Evolutionary conservation across 345 rosid species (phyloP), one percentile per base, ranked within the genome.

Genomic region (Euphorbia lathyris): DNA sequence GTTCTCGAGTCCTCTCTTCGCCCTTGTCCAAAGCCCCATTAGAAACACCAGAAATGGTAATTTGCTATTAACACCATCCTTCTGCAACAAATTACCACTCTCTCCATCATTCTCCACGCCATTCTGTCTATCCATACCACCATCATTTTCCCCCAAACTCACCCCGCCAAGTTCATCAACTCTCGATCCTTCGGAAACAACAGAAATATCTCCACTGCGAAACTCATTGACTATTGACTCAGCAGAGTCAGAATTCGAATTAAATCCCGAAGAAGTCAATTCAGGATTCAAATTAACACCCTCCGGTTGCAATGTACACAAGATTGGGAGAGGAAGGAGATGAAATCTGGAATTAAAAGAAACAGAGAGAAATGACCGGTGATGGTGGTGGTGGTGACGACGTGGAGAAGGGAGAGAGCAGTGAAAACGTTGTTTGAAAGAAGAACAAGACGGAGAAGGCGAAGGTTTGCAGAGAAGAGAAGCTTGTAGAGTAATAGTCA

Each of bases 401-500:
- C 42, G 63, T 2, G 23, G 42, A 16, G 42, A 29, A 19, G 42
- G 16, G 2, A 59, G 72, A 47, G 73, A 58, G 32, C 20, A 10
- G 10, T 5, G 48, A 50, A 23, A 26, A 27, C 45, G 70, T 16
- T 38, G 68, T 56, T 56, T 53, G 1, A 63, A 52, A 65, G 74
- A 56, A 22, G 74, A 56, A 52, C 59, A 58, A 59, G 64, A 53
- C 13, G 72, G 77, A 25, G 83, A 84, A 56, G 86, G 62, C 0
- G 72, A 57, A 38, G 71, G 82, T 57, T 79, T 83, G 77, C 70
- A 82, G 67, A 93, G 83, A 58, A 87, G 87, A 45, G 89, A 85
- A 69, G 95, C 93, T 84, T 90, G 95, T 50, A 86, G 89, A 64
- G 88, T 74, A 53, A 79, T 66, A 71, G 87, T 72, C 94, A 90